Evolutionary conservation across 331 rosid genomes (phyloP).

Genomic region (Stylosanthes scabra): DNA sequence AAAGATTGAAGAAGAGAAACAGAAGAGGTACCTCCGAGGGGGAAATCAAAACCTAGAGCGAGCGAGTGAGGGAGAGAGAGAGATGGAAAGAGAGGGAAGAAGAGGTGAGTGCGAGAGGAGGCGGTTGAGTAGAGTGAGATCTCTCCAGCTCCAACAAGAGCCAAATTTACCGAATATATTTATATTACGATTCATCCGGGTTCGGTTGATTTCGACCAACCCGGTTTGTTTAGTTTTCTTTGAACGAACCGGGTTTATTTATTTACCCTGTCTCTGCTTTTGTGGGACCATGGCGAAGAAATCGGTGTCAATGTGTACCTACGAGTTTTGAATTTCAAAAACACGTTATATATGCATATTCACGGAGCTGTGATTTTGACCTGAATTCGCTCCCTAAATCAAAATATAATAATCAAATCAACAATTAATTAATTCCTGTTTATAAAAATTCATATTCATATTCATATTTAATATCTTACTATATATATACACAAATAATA

Average conservation of each 20-base stretch:
- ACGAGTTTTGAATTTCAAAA: not conserved
- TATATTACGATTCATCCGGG: not conserved
- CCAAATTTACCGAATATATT: slow-evolving; percentile 18
- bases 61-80: not conserved
- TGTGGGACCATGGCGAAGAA: not conserved
- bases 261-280: not conserved
- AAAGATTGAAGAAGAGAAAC: not conserved
- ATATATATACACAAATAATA: too few relatives aligned
- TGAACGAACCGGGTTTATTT: not conserved
- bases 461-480: too few relatives aligned
- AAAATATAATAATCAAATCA: too few relatives aligned
- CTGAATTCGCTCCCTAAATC: too few relatives aligned
- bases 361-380: too few relatives aligned
- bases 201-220: not conserved
- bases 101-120: slow-evolving; percentile 8
- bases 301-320: not conserved
- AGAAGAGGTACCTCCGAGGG: slow-evolving; percentile 32
- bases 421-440: too few relatives aligned
- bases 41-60: slow-evolving; percentile 37
- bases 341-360: not conserved
- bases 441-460: too few relatives aligned
- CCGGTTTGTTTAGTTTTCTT: not conserved
- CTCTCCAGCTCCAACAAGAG: slow-evolving; percentile 12
- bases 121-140: slow-evolving; percentile 34
- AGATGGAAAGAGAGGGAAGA: not conserved